Base-by-base conservation (phyloP, 352 stramenopile genomes). In the Globisporangium canariense region DNA sequence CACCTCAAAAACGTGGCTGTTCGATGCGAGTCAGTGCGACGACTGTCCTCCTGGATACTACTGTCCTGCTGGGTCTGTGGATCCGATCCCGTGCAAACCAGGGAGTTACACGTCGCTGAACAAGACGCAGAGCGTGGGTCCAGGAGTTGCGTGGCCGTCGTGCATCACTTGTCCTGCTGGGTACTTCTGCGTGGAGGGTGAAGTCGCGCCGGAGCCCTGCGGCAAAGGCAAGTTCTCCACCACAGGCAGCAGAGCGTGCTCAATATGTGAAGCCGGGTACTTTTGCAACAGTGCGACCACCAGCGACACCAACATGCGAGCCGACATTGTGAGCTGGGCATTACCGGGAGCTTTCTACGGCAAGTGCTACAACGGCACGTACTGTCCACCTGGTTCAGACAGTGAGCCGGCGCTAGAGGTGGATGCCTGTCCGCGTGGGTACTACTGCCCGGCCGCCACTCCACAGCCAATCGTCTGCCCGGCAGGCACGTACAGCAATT, bases 301-400 rank as follows among this genome's bases (percentile, higher is more conserved):
- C 1, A 90, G 74, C 16, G 74, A 75, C n/a, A 62, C 38, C 4
- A 87, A 80, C 46, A 94, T 97, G 88, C 71, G 62, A 10, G 72
- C 73, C 0, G 74, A 81, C 22, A 70, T 79, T 2, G 63, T 76
- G 20, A 81, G 81, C 20, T 97, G 87, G 88, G 58, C 67, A 7
- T 41, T 71, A 0, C 79, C 84, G 0, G 80, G 81, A 7, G 74
- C 86, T 9, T 64, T 90, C 1, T 91, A 75, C 50, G 89, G 89
- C 4, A 78, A 78, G 13, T 97, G 89, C 58, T 97, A 95, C 69
- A 96, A 95, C 43, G 89, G 89, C 25, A 94, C 86, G 16, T 96
- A 94, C 62, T 97, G 90, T 53, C 78, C 85, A 2, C 30, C 64
- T 10, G 86, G 88, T 3, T 88, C 73, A 5, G 84, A 81, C 28